Percentiles rank a stretch among this genome's conserved stretches.
These are phyloP conservation scores for Aspergillus brasiliensis DNA, from an alignment of 2,329 filamentous ascomycete genomes.

Conservation along the genomic window DNA sequence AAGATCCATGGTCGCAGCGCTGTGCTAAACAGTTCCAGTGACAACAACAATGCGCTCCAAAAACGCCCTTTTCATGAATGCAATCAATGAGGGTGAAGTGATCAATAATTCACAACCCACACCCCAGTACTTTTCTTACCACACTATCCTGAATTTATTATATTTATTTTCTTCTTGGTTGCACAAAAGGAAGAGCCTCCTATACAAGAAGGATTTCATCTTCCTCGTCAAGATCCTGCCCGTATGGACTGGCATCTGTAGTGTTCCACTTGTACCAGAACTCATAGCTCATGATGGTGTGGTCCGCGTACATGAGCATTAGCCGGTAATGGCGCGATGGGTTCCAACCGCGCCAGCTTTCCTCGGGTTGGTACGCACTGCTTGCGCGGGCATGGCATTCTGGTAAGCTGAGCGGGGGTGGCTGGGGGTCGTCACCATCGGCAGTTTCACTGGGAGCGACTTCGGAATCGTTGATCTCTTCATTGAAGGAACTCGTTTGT, in stretches of 20 bases:
- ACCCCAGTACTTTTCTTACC: background rate
- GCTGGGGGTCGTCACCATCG: background rate
- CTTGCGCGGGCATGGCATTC: conserved; percentile 40
- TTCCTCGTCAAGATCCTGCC: conserved; percentile 15
- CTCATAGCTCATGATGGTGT: conserved; percentile 63
- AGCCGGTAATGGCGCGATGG: conserved; percentile 53
- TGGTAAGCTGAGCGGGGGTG: conserved; percentile 28
- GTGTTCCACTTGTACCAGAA: conserved; percentile 49
- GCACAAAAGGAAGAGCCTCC: background rate
- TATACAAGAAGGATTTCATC: conserved; percentile 21
- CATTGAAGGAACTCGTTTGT: background rate
- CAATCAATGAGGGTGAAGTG: background rate
- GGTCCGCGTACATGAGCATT: conserved; percentile 59
- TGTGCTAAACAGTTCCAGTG: no score
- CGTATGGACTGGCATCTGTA: background rate
- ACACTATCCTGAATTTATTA: background rate
- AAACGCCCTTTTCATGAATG: background rate
- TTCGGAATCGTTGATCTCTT: background rate
- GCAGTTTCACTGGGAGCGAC: background rate
- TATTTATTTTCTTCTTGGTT: background rate
- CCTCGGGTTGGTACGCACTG: conserved; percentile 33
- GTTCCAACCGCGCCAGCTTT: conserved; percentile 43
- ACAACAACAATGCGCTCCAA: background rate
- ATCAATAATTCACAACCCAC: background rate
- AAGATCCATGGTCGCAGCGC: no score